phyloP scores from a whole-genome alignment of 192 early-diverging fungal genomes.

The Entomortierella beljakovae region DNA sequence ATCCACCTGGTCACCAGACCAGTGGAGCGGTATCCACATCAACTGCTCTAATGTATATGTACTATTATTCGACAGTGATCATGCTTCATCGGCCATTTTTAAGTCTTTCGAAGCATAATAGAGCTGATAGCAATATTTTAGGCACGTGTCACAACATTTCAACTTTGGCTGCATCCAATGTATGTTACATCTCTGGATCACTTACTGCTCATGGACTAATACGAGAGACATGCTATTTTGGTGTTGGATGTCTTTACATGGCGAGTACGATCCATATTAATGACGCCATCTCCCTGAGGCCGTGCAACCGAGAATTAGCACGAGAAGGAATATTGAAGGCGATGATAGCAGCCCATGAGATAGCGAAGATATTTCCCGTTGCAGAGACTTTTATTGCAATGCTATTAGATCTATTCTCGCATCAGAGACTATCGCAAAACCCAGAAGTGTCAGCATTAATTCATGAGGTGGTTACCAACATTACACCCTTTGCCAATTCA shows the following conservation, averaged over 20 bases:
- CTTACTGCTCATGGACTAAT: slow-evolving; percentile 47
- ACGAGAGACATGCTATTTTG: slow-evolving; percentile 42
- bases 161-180: slow-evolving; percentile 52
- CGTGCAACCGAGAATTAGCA: slow-evolving; percentile 46
- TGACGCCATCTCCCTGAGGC: slow-evolving; percentile 51
- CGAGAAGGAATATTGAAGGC: slow-evolving; percentile 51
- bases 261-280: slow-evolving; percentile 56
- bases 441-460: slow-evolving; percentile 50
- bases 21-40: slow-evolving; percentile 45
- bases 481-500: slow-evolving; percentile 43
- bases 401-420: slow-evolving; percentile 42
- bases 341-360: slow-evolving; percentile 47
- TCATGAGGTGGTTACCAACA: slow-evolving; percentile 43
- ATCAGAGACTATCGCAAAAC: slow-evolving; percentile 35
- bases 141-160: slow-evolving; percentile 52
- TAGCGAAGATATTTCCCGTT: slow-evolving; percentile 52
- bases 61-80: slow-evolving; percentile 67
- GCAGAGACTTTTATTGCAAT: slow-evolving; percentile 50
- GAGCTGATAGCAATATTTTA: slow-evolving; percentile 46
- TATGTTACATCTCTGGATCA: slow-evolving; percentile 54
- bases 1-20: slow-evolving; percentile 55
- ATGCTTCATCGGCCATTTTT: slow-evolving; percentile 67
- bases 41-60: slow-evolving; percentile 58
- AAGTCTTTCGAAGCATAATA: slow-evolving; percentile 42
- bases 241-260: slow-evolving; percentile 53